Percentiles rank a stretch among this genome's conserved stretches.
Conservation (phyloP, 345 rosid genomes). For the Nephelium lappaceum region DNA sequence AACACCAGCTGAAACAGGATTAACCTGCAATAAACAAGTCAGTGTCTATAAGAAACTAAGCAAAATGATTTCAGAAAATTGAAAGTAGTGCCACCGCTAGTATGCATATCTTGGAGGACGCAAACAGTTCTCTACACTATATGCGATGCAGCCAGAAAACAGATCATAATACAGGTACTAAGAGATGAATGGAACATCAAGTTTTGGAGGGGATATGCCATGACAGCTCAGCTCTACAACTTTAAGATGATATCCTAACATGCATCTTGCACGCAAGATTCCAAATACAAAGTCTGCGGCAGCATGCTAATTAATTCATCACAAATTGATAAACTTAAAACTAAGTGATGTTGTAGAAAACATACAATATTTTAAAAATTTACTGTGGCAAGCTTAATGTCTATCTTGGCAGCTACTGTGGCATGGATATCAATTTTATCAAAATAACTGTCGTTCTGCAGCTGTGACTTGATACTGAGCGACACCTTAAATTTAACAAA, state of each 20-base stretch:
- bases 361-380: not conserved
- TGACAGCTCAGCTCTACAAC: not conserved
- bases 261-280: conserved; percentile 6
- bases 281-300: conserved; percentile 8
- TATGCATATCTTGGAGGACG: not conserved
- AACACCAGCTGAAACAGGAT: conserved; percentile 76
- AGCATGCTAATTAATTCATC: conserved; percentile 1
- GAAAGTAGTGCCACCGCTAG: conserved; percentile 6
- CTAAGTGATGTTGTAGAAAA: not conserved
- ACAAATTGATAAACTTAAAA: not conserved
- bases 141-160: not conserved
- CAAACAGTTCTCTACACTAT: conserved; percentile 1
- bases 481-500: not conserved
- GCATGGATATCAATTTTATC: not conserved
- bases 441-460: not conserved
- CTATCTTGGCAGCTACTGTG: not conserved
- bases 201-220: not conserved
- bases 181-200: not conserved
- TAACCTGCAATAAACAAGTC: conserved; percentile 52
- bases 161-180: not conserved
- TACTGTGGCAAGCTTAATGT: not conserved
- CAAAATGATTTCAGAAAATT: not conserved
- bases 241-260: not conserved
- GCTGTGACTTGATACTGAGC: not conserved
- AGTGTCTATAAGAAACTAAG: not conserved